Percentiles rank a stretch among this genome's conserved stretches.
Conservation (phyloP, 305 asterid genomes). For the Solanum hybrid region DNA sequence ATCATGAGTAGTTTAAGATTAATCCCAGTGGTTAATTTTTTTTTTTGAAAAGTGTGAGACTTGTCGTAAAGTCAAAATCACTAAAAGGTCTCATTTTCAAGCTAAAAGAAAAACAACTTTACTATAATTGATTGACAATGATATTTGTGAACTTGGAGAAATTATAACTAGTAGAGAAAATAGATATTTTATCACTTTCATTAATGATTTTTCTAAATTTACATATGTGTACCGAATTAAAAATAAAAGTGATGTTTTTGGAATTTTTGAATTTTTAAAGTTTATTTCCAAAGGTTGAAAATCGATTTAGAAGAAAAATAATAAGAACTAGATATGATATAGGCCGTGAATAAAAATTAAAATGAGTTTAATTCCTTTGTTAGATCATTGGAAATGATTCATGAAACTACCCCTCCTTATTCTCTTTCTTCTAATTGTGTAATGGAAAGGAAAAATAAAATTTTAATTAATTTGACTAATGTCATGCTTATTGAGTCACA, state of each 20-base stretch:
- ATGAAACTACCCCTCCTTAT: neutral
- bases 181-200: neutral
- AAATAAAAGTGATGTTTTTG: neutral
- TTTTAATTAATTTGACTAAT: too few species aligned
- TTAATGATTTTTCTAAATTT: too few species aligned
- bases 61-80: neutral
- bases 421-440: neutral
- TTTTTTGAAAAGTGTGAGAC: neutral
- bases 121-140: neutral
- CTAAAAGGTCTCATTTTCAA: neutral
- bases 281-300: neutral
- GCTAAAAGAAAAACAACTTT: neutral
- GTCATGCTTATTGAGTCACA: neutral
- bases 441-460: neutral
- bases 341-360: too few species aligned
- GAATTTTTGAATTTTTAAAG: too few species aligned
- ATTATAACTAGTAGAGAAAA: neutral
- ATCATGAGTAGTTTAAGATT: neutral
- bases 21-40: neutral
- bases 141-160: neutral
- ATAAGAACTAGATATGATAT: neutral
- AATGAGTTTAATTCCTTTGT: too few species aligned
- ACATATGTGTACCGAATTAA: too few species aligned
- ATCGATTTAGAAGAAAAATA: neutral
- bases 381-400: neutral